A percentile compares a stretch with the other conserved stretches of the same genome.
phyloP scores from a whole-genome alignment of 2,329 filamentous ascomycete species.

The Didymella keratinophila region DNA sequence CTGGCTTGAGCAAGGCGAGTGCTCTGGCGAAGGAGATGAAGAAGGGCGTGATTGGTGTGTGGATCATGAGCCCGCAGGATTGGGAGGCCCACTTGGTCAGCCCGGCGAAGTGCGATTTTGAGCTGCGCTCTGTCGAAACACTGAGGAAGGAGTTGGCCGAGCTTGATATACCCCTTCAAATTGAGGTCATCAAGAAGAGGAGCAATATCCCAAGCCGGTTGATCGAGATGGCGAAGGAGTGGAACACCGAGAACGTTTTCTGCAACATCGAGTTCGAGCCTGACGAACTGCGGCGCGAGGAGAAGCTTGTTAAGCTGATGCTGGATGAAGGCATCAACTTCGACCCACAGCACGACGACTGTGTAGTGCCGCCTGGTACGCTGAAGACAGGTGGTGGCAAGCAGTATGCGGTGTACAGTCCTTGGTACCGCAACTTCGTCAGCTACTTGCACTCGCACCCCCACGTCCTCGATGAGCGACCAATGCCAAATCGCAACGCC shows the following conservation, averaged over 20 bases:
- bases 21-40: constrained; percentile 70
- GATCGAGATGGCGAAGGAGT: constrained; percentile 70
- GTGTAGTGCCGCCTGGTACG: constrained; percentile 77
- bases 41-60: constrained; percentile 77
- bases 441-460: constrained; percentile 74
- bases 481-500: constrained; percentile 66
- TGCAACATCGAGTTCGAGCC: constrained; percentile 92
- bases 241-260: constrained; percentile 78
- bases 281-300: constrained; percentile 83
- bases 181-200: constrained; percentile 74
- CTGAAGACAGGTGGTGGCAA: constrained; percentile 73
- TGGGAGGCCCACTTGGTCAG: constrained; percentile 80
- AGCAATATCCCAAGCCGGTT: constrained; percentile 68
- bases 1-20: constrained; percentile 71
- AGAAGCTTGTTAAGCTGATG: constrained; percentile 67
- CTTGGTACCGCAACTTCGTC: constrained; percentile 82
- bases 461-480: constrained; percentile 69
- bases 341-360: constrained; percentile 80
- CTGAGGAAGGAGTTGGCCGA: constrained; percentile 72
- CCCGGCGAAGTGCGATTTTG: constrained; percentile 79
- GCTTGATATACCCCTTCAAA: constrained; percentile 78
- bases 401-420: constrained; percentile 84
- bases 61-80: constrained; percentile 83
- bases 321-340: constrained; percentile 71
- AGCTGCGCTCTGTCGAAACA: constrained; percentile 72